Base-by-base conservation (phyloP, 2,329 filamentous ascomycete genomes). In the Myriosclerotinia scirpicola region DNA sequence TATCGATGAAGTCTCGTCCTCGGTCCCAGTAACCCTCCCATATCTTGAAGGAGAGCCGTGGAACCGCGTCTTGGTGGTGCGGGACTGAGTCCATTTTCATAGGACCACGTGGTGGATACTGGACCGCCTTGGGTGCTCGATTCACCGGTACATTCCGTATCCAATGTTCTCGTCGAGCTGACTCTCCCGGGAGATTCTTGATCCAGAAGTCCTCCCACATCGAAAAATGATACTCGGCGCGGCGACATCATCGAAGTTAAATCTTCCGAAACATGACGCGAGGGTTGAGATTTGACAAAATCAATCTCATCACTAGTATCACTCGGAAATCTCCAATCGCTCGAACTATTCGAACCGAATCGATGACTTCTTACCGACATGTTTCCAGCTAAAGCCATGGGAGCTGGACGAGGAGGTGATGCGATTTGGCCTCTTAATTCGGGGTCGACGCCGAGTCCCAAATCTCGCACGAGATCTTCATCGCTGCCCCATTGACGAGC, bases 401-500 rank as follows among this genome's bases (percentile, higher is more conserved):
- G 75, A 3, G 75, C 74, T 38, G 75, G 75, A 61, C 75, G 68
- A 14, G 74, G 71, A 8, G 54, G 61, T 22, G 67, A 65, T 1
- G 68, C 56, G 20, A 66, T 67, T 1, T 65, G 70, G 14, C 81
- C 78, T 42, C 83, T 81, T 22, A 88, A 75, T 65, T 84, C 81
- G 0, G 81, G 81, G 50, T 84, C 81, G 4, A 87, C 83, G 15
- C 90, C 85, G 50, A 94, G 86, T 9, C 94, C 93, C 4, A 97
- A 74, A 68, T 89, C 91, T 61, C 90, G 83, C 5, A 96, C 92
- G 1, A 98, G 84, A 75, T 98, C 92, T 75, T 96, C 93, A 73
- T 98, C 94, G 72, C 92, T 97, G 54, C 92, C 93, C 88, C 91
- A 94, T 66, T 91, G 86, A 60, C 68, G 88, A 79, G 54, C 89